Evolutionary conservation across 106 monocot genomes (phyloP), one percentile per base, ranked within the genome.

Genomic region (Cymbidium sinense): DNA sequence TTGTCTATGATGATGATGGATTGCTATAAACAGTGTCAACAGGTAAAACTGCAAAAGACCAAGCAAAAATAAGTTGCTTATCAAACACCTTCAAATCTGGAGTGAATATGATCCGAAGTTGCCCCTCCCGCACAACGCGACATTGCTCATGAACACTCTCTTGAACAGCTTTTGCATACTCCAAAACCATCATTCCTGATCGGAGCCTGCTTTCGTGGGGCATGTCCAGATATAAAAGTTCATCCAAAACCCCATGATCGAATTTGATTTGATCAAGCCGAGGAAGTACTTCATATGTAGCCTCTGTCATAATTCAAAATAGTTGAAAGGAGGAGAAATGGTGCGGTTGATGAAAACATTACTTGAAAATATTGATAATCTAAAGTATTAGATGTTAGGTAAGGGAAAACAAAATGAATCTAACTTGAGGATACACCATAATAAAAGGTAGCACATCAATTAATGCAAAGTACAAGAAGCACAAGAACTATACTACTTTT

Each of bases 221-320:
- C 86, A 87, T 82, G 79, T 99, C 93, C 27, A 99, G 89, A 76
- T 88, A 95, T 13, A 95, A 55, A 52, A 90, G 84, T 75, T 99
- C 99, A 79, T 95, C 93, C 33, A 85, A 75, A 47, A 95, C 87
- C 3, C 99, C 99, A 84, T 87, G 84, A 71, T 99, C 99, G 69
- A 99, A 99, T 72, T 91, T 99, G 43, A 95, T 93, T 86, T 93
- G 92, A 78, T 35, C 82, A 58, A 99, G 92, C 70, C 99, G 87
- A n/a, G 99, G 92, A 55, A 99, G 87, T 39, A 91, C 86, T 86
- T 99, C 99, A 83, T 80, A 87, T 30, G 95, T 80, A 33, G 93
- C 90, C 88, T 99, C 99, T 99, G 87, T 54, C 29, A 34, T 34
- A 77, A 35, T 13, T 64, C 8, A 43, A 36, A n/a, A 25, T 17